Evolutionary conservation across 345 rosid genomes (phyloP).

Genomic region (thale cress (Arabidopsis thaliana)): TAIR10.1 NC_003074.8:1482001-1482500

Average conservation of each 20-base stretch:
- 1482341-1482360: constrained; percentile 40
- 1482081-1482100: background rate
- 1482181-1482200: background rate
- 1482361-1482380: constrained; percentile 39
- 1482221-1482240: background rate
- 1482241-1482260: background rate
- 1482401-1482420: constrained; percentile 41
- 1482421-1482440: constrained; percentile 43
- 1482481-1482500: background rate
- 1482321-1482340: constrained; percentile 27
- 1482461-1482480: constrained; percentile 44
- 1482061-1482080: background rate
- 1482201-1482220: background rate
- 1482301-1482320: constrained; percentile 13
- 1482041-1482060: background rate
- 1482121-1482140: background rate
- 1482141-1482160: background rate
- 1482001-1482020: background rate
- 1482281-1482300: constrained; percentile 13
- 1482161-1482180: background rate
- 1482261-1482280: background rate
- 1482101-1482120: background rate
- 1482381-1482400: constrained; percentile 24
- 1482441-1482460: constrained; percentile 42
- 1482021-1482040: background rate